These are phyloP conservation scores for Medicago ruthenica DNA, from an alignment of 306 rosid genomes.

Conservation along the genomic window DNA sequence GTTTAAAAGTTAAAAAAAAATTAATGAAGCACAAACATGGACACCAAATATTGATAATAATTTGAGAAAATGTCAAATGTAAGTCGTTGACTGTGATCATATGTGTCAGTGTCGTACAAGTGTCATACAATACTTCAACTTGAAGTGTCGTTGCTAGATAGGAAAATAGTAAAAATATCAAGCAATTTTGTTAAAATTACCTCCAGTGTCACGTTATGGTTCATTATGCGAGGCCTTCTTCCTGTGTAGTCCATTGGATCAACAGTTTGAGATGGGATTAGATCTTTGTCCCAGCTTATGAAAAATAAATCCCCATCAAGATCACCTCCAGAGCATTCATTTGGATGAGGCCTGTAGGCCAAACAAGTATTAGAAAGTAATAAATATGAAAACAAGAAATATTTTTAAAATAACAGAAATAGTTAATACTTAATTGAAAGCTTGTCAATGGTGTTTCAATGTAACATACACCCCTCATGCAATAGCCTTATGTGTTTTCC, in stretches of 20 bases:
- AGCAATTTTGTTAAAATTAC: slow-evolving; percentile 48
- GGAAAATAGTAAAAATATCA: not conserved
- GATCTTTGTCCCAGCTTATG: slow-evolving; percentile 81
- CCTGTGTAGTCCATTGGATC: slow-evolving; percentile 86
- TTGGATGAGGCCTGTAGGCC: slow-evolving; percentile 88
- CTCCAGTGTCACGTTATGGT: slow-evolving; percentile 81
- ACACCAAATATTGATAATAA: not conserved
- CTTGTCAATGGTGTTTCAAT: not conserved
- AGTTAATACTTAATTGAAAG: not conserved
- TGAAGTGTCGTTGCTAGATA: not conserved
- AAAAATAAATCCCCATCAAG: slow-evolving; percentile 94
- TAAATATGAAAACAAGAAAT: slow-evolving; percentile 24
- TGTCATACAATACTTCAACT: not conserved
- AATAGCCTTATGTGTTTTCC: slow-evolving; percentile 5
- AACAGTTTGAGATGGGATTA: slow-evolving; percentile 66
- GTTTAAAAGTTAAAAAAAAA: slow-evolving; percentile 22
- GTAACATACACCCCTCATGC: slow-evolving; percentile 1
- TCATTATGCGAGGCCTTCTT: slow-evolving; percentile 86
- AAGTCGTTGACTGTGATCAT: not conserved
- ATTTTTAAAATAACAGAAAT: not conserved
- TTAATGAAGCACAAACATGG: not conserved
- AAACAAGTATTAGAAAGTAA: slow-evolving; percentile 34
- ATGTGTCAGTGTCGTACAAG: not conserved
- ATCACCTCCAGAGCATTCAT: slow-evolving; percentile 98
- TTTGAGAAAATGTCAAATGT: not conserved